Evolutionary conservation across 805 yeast genomes (phyloP).

Genomic region (Saturnispora zaruensis): DNA sequence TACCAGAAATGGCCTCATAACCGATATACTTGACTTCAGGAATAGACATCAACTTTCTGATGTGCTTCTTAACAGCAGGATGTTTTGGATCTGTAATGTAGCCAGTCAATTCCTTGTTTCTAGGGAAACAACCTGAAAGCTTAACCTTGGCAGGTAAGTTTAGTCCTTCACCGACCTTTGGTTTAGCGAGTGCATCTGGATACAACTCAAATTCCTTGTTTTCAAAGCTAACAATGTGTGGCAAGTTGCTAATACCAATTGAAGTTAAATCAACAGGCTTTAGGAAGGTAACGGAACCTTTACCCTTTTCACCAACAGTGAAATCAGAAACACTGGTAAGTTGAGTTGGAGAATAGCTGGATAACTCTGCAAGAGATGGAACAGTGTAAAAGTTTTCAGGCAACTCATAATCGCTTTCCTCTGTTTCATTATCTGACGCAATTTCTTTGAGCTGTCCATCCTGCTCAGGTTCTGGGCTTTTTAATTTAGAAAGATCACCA

Average conservation of each 20-base stretch:
- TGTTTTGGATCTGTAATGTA: conserved; percentile 73
- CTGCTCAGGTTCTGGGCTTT: conserved; percentile 3
- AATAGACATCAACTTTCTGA: conserved; percentile 53
- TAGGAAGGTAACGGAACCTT: conserved; percentile 69
- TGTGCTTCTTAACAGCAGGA: conserved; percentile 59
- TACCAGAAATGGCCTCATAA: conserved; percentile 70
- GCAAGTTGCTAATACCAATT: conserved; percentile 56
- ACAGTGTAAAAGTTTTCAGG: conserved; percentile 80
- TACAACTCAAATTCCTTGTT: conserved; percentile 58
- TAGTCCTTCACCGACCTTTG: conserved; percentile 70
- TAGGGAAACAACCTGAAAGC: conserved; percentile 73
- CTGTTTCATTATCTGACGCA: neutral
- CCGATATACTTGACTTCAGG: conserved; percentile 57
- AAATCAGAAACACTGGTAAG: conserved; percentile 56
- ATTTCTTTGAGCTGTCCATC: conserved; percentile 1
- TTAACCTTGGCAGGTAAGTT: conserved; percentile 69
- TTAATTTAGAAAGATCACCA: neutral
- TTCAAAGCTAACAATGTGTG: conserved; percentile 53
- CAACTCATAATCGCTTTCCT: conserved; percentile 8
- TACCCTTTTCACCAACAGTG: conserved; percentile 68
- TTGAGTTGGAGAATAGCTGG: conserved; percentile 50
- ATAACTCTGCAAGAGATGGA: conserved; percentile 62
- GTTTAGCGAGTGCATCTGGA: conserved; percentile 55
- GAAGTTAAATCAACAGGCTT: conserved; percentile 78
- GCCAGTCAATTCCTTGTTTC: conserved; percentile 59